Base-by-base conservation (phyloP, 495 filamentous ascomycete species). In the Penicillium fimorum region DNA sequence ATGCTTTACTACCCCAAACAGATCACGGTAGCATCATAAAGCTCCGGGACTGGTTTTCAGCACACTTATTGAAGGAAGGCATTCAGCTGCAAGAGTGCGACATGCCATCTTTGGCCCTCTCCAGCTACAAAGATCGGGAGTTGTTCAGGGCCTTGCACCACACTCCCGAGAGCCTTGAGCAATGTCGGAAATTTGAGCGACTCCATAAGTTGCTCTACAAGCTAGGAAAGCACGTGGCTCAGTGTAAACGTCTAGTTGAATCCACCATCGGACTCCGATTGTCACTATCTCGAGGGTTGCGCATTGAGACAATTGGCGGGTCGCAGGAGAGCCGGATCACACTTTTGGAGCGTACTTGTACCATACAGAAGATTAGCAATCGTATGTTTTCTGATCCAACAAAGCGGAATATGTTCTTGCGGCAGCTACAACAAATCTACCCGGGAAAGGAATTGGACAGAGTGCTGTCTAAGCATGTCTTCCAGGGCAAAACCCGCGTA, bases 301-400 rank as follows among this genome's bases (percentile, higher is more conserved):
- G 35, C 35, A 38, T 38, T 12, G 35, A 38, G 12, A 38, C 35
- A 12, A 38, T 38, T 15, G 35, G 35, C 4, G 35, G 13, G 35
- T 38, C 35, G n/a, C 35, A 1, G 35, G 35, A 38, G 35, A n/a
- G n/a, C 35, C 35, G 13, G 12, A n/a, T 38, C 35, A 1, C 12
- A n/a, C 35, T 38, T 38, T n/a, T 38, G 35, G 35, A 12, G 11
- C 35, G 35, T 38, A 33, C 33, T 53, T 30, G 15, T 22, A 53
- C 44, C 11, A 53, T 42, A 44, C 17, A 53, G 22, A 44, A 53
- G 38, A 53, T 29, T 53, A 53, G 37, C 44, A 12, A 53, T 30
- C 20, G 40, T 43, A 48, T 48, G 2, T 48, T 48, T 25, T 48
- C 46, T 48, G 46, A 30, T 12, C 27, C 46, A 12, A 13, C 20